Base-by-base conservation (phyloP, 176 grass and related monocot genomes). In the Triticum timopheevii region DNA sequence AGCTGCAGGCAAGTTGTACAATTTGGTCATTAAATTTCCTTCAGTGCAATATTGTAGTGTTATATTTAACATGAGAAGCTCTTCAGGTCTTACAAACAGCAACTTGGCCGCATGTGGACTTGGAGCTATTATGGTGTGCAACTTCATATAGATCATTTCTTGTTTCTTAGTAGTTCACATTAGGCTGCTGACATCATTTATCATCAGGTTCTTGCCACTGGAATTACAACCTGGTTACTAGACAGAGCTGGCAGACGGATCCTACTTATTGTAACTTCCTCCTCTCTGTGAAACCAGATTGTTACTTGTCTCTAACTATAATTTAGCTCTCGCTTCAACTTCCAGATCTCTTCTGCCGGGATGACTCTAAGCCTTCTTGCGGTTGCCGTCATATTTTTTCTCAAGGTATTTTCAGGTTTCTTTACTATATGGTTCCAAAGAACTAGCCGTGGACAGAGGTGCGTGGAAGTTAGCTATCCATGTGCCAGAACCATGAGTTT, bases 201-300 rank as follows among this genome's bases (percentile, higher is more conserved):
- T 34, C 7, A n/a, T 73, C 86, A 94, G 96, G 96, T 98, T 84
- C 68, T 98, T 86, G 92, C 97, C 42, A 96, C 94, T 73, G 90
- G 88, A 83, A 35, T 98, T 85, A 98, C 97, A 81, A 98, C 97
- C 58, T 88, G 89, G 85, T 94, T 98, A 36, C 86, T 96, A 71
- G 97, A 98, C 81, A 91, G 86, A 96, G 97, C 97, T 85, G 97
- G 94, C 17, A 86, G 97, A 74, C 87, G 94, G 67, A 91, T 94
- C 88, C 92, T 98, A 73, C 92, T 98, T 80, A 95, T 95, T 84
- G 96, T 98, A 89, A 95, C 50, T 45, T 79, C 61, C 71, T 56
- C 65, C 66, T 34, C 73, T 38, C 13, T 59, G 1, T 83, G 65
- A 73, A 54, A 63, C 67, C 28, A 62, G 20, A 65, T 49, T 72